phyloP scores from a whole-genome alignment of 257 asterid species.

The Solanum megistacrolobum region DNA sequence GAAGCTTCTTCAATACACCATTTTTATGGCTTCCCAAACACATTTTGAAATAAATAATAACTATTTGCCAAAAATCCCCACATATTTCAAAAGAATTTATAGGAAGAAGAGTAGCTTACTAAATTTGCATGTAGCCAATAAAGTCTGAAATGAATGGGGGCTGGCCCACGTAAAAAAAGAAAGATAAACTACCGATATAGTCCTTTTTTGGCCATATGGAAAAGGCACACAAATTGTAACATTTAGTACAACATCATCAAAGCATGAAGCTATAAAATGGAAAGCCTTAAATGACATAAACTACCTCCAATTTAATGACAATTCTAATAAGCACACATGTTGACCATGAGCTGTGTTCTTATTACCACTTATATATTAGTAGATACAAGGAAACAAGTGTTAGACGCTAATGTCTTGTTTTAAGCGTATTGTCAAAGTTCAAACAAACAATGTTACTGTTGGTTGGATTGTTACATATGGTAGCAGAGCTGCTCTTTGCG shows the following conservation, averaged over 20 bases:
- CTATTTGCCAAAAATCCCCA: background rate
- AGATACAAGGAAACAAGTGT: background rate
- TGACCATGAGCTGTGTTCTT: background rate
- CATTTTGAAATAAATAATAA: background rate
- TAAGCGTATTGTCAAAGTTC: background rate
- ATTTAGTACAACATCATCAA: background rate
- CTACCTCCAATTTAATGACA: background rate
- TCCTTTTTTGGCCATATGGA: background rate
- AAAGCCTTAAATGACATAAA: background rate
- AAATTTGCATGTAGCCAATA: background rate
- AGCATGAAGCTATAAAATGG: background rate
- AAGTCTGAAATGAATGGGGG: background rate
- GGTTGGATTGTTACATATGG: background rate
- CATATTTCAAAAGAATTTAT: background rate
- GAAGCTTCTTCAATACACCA: background rate
- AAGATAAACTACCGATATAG: background rate
- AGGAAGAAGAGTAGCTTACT: background rate
- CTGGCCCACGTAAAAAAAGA: background rate
- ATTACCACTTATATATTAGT: background rate
- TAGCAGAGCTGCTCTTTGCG: background rate
- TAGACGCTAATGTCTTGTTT: background rate
- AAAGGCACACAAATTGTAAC: background rate
- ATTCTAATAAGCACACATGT: background rate
- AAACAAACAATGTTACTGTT: background rate
- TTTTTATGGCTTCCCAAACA: background rate